Evolutionary conservation across 768 basidiomycete species (phyloP), one percentile per base, ranked within the genome.

Genomic region (Calocybe cyanea): DNA sequence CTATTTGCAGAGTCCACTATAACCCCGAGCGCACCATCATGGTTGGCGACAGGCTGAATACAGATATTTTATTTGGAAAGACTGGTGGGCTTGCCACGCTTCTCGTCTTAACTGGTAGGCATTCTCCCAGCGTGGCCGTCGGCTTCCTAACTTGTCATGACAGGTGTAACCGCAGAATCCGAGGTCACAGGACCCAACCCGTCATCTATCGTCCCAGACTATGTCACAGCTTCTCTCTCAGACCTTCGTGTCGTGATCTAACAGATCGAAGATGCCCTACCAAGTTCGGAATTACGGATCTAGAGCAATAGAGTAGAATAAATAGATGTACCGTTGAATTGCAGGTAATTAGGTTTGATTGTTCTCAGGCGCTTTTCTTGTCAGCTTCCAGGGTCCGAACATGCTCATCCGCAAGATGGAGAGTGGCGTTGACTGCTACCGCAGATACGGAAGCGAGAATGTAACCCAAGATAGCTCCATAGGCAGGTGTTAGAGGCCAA

Each of bases 21-120:
- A 87, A 98, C 65, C 90, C 90, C 34, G 69, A 75, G 49, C 73
- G 83, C 42, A 93, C 94, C 13, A 81, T 98, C 62, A 97, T 99
- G 92, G 75, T 98, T 36, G 95, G 95, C 33, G 95, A 99, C 68
- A 80, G 95, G 49, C 75, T 99, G 53, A 87, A 90, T 62, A 98
- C 96, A 4, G 95, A 99, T 65, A 97, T 99, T 56, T 67, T 87
- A 41, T 99, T 98, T 58, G 96, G 95, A 40, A 77, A 89, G 61
- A 78, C 78, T 37, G 91, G 92, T 33, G 91, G 91, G 20, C 74
- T 96, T 17, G 64, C 85, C 14, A 97, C 95, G 0, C 71, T 97
- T 46, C 81, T 97, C 33, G 95, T 98, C 45, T 68, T 98, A 55
- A 93, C 91, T n/a, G 93, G 92, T 87, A 60, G 52, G 65, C 54